phyloP scores from a whole-genome alignment of 257 asterid species.

The Solanum lycopersicoides region DNA sequence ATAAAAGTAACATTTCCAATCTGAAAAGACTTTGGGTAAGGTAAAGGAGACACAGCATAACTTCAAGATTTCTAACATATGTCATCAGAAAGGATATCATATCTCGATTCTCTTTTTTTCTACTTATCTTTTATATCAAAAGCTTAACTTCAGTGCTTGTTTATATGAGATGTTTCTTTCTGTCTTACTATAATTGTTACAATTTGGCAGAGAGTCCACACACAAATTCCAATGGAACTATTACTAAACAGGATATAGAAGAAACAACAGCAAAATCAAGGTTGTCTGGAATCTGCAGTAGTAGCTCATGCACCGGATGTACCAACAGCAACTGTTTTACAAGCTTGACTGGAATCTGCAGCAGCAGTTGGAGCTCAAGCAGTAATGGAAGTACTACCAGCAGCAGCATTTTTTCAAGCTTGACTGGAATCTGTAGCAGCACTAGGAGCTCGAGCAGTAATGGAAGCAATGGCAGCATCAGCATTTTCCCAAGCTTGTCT shows the following conservation, averaged over 20 bases:
- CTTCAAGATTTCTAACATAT: background rate
- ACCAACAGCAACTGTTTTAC: slow-evolving; percentile 38
- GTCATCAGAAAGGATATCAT: background rate
- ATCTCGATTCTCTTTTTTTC: background rate
- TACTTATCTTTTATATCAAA: slow-evolving; percentile 8
- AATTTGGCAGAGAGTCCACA: slow-evolving; percentile 21
- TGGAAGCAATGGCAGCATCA: background rate
- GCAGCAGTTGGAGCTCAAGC: slow-evolving; percentile 31
- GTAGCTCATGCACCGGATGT: slow-evolving; percentile 12
- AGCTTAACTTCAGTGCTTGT: slow-evolving; percentile 11
- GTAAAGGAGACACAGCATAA: slow-evolving; percentile 14
- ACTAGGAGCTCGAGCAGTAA: slow-evolving; percentile 30
- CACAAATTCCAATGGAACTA: slow-evolving; percentile 14
- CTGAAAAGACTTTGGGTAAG: slow-evolving; percentile 17
- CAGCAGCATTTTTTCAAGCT: slow-evolving; percentile 38
- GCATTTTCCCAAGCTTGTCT: slow-evolving; percentile 34
- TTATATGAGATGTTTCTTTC: background rate
- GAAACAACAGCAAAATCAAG: slow-evolving; percentile 23
- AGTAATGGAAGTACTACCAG: slow-evolving; percentile 6
- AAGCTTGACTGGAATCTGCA: slow-evolving; percentile 49
- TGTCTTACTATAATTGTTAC: background rate
- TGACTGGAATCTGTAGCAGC: slow-evolving; percentile 31
- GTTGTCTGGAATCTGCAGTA: slow-evolving; percentile 31
- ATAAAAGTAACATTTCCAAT: slow-evolving; percentile 17
- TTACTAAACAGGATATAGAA: slow-evolving; percentile 22